Conservation (phyloP, 805 yeast species). For the Suhomyces prunicola region DNA sequence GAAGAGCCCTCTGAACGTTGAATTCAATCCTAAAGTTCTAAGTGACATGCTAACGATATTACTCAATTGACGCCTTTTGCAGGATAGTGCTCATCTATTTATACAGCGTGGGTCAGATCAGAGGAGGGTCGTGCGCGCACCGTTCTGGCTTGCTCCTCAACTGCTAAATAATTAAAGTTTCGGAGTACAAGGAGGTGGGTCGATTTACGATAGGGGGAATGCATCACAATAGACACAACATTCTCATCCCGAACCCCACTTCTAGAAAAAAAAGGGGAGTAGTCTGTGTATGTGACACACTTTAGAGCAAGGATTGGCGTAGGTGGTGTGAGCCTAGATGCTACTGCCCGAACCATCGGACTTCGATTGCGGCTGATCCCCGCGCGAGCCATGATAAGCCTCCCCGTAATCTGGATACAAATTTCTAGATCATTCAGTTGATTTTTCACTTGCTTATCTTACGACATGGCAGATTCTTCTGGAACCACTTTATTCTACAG, state of each 20-base stretch:
- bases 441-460: background rate
- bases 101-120: background rate
- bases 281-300: background rate
- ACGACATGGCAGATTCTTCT: background rate
- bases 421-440: background rate
- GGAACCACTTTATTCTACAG: background rate
- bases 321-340: background rate
- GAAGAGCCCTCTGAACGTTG: conserved; percentile 35
- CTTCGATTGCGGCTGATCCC: background rate
- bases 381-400: background rate
- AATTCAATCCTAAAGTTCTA: conserved; percentile 38
- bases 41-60: conserved; percentile 29
- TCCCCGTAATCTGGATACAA: background rate
- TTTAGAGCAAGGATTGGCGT: background rate
- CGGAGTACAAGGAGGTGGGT: background rate
- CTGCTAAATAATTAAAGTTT: background rate
- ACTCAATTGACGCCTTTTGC: background rate
- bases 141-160: background rate
- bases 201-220: background rate
- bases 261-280: background rate
- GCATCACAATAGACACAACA: background rate
- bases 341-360: background rate
- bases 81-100: background rate
- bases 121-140: background rate
- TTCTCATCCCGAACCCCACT: background rate